Base-by-base conservation (phyloP, 768 basidiomycete species). In the Pleurotus djamor region DNA sequence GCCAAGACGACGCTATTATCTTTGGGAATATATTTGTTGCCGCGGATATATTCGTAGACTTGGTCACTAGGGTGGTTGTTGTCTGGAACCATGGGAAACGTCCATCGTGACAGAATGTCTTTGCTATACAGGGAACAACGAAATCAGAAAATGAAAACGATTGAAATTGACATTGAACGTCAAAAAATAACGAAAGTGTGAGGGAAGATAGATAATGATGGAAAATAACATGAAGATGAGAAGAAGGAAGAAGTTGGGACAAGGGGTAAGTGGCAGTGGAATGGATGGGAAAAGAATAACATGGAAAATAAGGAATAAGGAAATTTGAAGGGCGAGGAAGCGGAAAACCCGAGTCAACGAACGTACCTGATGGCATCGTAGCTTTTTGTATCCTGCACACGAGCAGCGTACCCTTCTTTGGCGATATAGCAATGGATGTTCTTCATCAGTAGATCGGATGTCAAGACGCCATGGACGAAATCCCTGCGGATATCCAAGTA, bases 51-150 rank as follows among this genome's bases (percentile, higher is more conserved):
- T 68, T 96, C 92, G 69, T 98, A 98, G 38, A 79, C 68, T 59
- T 90, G 86, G 5, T 88, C 88, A 12, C 88, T 83, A 2, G 94
- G 94, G 65, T 95, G 85, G 71, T 95, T 93, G 70, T 96, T 88
- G 69, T 98, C 97, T 7, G 96, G 96, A 4, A 95, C 94, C 7
- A 98, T 78, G 1, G 97, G 97, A 76, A 96, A 98, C 4, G 93
- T 92, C 91, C 94, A 95, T 64, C 97, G 81, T 47, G 93, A 85
- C 34, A 98, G 74, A 51, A 99, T 93, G 66, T 98, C 95, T 72
- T 94, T 92, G 76, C 95, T 96, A 67, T 17, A 55, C 45, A 36
- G 17, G 28, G 41, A 44, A 32, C 36, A 44, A 33, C 38, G n/a
- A 52, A 34, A 4, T 13, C 28, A 34, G n/a, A 41, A 14, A 32